These are phyloP conservation scores for Pythium vanterpoolii DNA, from an alignment of 352 stramenopile genomes.

Conservation along the genomic window DNA sequence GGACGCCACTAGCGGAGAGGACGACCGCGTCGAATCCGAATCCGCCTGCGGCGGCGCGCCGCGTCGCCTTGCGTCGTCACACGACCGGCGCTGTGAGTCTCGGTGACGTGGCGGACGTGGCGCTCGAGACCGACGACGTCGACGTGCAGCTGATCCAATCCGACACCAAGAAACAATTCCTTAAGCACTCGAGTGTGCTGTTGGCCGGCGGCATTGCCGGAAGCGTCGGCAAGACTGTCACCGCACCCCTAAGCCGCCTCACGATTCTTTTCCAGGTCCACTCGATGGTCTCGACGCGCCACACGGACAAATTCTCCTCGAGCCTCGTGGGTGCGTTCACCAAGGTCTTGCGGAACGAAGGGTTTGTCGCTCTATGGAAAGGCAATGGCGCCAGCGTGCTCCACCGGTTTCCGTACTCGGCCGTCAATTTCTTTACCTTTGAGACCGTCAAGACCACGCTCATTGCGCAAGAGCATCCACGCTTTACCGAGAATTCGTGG, in stretches of 20 bases:
- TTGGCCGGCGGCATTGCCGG: constrained; percentile 92
- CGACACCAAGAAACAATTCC: constrained; percentile 64
- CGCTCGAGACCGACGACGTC: constrained; percentile 77
- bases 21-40: too few species aligned
- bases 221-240: constrained; percentile 94
- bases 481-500: constrained; percentile 70
- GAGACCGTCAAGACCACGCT: constrained; percentile 88
- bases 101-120: constrained; percentile 70
- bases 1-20: background rate
- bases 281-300: constrained; percentile 90
- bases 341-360: constrained; percentile 93
- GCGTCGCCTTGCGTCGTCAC: constrained; percentile 63
- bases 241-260: constrained; percentile 91
- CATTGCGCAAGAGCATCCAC: constrained; percentile 57
- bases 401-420: constrained; percentile 96
- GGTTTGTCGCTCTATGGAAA: constrained; percentile 92
- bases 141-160: constrained; percentile 71
- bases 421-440: constrained; percentile 97
- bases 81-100: constrained; percentile 82
- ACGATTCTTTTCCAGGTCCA: constrained; percentile 97
- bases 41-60: constrained; percentile 1
- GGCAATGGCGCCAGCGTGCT: constrained; percentile 95
- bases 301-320: constrained; percentile 81
- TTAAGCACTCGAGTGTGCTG: constrained; percentile 76
- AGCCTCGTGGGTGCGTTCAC: constrained; percentile 73